phyloP scores from a whole-genome alignment of 1,139 yeast genomes.

The Saccharomycopsis hybrid region DNA sequence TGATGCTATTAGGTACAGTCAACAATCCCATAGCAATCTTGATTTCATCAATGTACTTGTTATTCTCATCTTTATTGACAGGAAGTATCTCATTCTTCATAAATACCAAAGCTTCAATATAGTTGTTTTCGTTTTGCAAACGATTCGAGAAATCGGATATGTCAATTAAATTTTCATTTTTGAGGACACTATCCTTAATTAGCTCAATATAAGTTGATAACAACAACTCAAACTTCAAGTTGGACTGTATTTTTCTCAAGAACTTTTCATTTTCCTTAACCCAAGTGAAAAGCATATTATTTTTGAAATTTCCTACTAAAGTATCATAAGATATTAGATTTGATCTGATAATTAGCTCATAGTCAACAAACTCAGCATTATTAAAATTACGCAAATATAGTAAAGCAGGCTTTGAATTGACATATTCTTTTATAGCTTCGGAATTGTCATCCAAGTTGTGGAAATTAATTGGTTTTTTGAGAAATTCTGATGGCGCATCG shows the following conservation, averaged over 20 bases:
- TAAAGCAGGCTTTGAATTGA: slow-evolving; percentile 13
- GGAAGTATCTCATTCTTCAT: slow-evolving; percentile 15
- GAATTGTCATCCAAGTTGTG: slow-evolving; percentile 5
- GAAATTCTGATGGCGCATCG: slow-evolving; percentile 15
- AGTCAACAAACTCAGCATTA: slow-evolving; percentile 9
- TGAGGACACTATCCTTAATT: slow-evolving; percentile 9
- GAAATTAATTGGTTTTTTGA: slow-evolving; percentile 14
- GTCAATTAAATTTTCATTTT: slow-evolving; percentile 2
- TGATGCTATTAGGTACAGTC: slow-evolving; percentile 13
- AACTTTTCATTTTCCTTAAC: slow-evolving; percentile 20
- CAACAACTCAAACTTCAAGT: slow-evolving; percentile 17
- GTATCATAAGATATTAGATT: slow-evolving; percentile 18
- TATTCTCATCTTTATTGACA: slow-evolving; percentile 10
- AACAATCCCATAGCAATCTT: slow-evolving; percentile 17
- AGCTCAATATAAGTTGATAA: slow-evolving; percentile 11
- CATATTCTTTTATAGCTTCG: slow-evolving; percentile 6
- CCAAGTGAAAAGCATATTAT: slow-evolving; percentile 14
- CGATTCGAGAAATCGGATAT: background rate
- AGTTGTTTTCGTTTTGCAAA: slow-evolving; percentile 9
- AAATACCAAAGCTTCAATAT: slow-evolving; percentile 12
- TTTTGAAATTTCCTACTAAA: slow-evolving; percentile 3
- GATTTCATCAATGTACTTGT: slow-evolving; percentile 18
- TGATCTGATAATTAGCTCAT: slow-evolving; percentile 13
- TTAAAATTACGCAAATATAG: slow-evolving; percentile 10
- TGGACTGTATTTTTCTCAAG: slow-evolving; percentile 18